These are phyloP conservation scores for Talaromyces sp. DNA, from an alignment of 2,329 filamentous ascomycete species.

Conservation along the genomic window DNA sequence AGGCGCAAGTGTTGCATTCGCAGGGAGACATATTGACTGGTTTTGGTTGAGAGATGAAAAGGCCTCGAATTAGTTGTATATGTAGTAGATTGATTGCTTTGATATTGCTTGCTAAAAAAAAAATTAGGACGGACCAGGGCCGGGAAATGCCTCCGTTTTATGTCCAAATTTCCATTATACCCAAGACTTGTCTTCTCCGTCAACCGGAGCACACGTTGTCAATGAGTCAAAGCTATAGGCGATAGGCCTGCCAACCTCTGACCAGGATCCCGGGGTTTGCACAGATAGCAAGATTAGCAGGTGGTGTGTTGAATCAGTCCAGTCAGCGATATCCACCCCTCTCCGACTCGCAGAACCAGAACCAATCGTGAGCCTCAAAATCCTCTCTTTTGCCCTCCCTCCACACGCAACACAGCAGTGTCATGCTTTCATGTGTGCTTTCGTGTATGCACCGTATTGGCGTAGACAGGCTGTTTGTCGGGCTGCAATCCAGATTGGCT, in stretches of 20 bases:
- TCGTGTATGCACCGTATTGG: background rate
- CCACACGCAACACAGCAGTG: background rate
- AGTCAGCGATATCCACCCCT: background rate
- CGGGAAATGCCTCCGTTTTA: background rate
- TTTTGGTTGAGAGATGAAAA: slow-evolving; percentile 12
- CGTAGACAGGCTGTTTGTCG: background rate
- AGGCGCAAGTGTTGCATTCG: slow-evolving; percentile 37
- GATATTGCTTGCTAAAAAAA: background rate
- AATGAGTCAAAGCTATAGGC: background rate
- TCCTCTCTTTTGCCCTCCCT: background rate
- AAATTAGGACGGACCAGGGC: background rate
- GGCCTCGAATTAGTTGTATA: background rate
- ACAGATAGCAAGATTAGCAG: background rate
- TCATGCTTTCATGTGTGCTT: background rate
- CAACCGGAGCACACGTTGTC: background rate
- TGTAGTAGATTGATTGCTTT: background rate
- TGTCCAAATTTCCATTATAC: background rate
- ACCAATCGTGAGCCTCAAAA: background rate
- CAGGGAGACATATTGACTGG: slow-evolving; percentile 36
- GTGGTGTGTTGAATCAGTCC: background rate
- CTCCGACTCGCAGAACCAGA: background rate
- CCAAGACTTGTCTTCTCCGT: background rate
- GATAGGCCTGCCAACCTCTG: background rate
- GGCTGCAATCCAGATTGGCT: background rate
- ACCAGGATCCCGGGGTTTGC: background rate